Evolutionary conservation across 2,329 filamentous ascomycete genomes (phyloP).

Genomic region (Penicillium sp.): DNA sequence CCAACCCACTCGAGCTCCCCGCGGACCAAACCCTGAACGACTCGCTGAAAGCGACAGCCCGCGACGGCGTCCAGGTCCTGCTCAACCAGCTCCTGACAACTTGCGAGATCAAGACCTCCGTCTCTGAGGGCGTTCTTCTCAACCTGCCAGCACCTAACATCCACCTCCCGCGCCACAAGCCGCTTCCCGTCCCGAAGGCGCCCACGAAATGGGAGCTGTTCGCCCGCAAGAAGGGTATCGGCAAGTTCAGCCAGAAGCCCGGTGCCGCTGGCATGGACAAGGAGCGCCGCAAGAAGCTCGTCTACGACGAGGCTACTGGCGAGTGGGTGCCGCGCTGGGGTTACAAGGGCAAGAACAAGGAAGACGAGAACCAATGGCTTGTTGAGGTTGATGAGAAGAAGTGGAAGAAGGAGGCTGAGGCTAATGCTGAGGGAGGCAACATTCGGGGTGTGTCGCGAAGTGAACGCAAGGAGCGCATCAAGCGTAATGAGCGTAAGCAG

Average conservation of each 20-base stretch:
- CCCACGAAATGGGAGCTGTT: conserved; percentile 96
- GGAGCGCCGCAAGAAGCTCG: conserved; percentile 63
- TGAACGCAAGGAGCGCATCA: conserved; percentile 67
- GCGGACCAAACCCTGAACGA: conserved; percentile 56
- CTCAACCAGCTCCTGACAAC: conserved; percentile 93
- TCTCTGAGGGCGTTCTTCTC: conserved; percentile 68
- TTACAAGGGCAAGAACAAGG: conserved; percentile 86
- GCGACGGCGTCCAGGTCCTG: conserved; percentile 85
- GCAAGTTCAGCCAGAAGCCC: conserved; percentile 68
- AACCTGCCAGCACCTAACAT: conserved; percentile 69
- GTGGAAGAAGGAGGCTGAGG: conserved; percentile 63
- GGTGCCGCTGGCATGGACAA: conserved; percentile 62
- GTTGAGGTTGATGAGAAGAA: conserved; percentile 83
- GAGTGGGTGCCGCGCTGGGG: conserved; percentile 96
- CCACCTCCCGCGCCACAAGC: conserved; percentile 83
- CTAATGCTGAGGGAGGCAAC: conserved; percentile 57
- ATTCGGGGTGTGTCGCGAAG: conserved; percentile 64
- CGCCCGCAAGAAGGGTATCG: conserved; percentile 92
- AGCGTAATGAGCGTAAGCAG: conserved; percentile 62
- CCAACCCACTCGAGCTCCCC: conserved; percentile 70
- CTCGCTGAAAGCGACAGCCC: conserved; percentile 69
- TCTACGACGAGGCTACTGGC: conserved; percentile 77
- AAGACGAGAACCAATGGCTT: conserved; percentile 78
- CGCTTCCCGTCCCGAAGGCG: conserved; percentile 73
- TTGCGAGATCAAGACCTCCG: conserved; percentile 70